phyloP scores from a whole-genome alignment of 345 rosid genomes.

The Camelina laxa region DNA sequence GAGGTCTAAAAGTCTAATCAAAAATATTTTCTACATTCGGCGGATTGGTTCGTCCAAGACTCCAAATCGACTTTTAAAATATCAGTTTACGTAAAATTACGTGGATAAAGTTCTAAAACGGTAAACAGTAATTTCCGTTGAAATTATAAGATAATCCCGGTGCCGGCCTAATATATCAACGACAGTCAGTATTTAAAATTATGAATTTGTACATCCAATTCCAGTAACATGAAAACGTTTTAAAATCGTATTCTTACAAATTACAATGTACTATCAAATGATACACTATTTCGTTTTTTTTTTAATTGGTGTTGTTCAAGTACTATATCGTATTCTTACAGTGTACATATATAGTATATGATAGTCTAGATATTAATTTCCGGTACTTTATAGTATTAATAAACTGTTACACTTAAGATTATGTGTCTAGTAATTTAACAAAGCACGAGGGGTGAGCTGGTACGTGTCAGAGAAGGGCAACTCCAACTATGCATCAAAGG shows the following conservation, averaged over 20 bases:
- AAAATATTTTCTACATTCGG: background rate
- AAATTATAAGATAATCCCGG: background rate
- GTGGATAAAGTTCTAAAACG: background rate
- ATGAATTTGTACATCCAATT: background rate
- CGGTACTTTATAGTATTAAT: background rate
- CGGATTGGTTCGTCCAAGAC: background rate
- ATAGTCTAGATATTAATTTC: background rate
- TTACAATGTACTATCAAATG: background rate
- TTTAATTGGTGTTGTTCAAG: too few relatives aligned
- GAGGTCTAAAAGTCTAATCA: conserved; percentile 5
- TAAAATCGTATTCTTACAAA: background rate
- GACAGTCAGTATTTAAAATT: background rate
- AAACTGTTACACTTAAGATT: conserved; percentile 23
- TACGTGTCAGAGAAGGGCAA: conserved; percentile 41
- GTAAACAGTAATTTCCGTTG: background rate
- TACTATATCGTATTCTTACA: background rate
- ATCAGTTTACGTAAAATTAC: background rate
- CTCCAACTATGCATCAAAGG: conserved; percentile 41
- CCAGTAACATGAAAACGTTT: background rate
- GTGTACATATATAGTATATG: background rate
- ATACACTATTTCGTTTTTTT: too few relatives aligned
- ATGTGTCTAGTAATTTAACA: conserved; percentile 38
- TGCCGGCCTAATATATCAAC: too few relatives aligned
- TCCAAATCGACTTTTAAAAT: background rate
- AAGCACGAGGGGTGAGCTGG: conserved; percentile 45